A percentile compares a stretch with the other conserved stretches of the same genome.
These are phyloP conservation scores for Exophiala sideris DNA, from an alignment of 2,329 filamentous ascomycete species.

Conservation along the genomic window DNA sequence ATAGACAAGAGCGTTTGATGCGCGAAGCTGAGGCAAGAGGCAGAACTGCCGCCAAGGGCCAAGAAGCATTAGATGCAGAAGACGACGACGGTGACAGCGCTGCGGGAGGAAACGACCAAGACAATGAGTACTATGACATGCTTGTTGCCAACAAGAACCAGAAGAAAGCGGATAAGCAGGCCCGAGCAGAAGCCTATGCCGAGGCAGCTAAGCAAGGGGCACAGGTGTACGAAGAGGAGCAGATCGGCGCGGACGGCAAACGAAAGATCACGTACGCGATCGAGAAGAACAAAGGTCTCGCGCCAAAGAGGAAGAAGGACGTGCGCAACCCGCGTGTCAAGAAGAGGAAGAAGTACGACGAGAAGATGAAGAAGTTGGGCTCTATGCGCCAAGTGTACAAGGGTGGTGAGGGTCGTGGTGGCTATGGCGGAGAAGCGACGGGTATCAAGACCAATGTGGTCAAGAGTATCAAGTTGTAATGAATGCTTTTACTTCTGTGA, in stretches of 20 bases:
- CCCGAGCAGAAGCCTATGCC: constrained; percentile 56
- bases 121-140: constrained; percentile 73
- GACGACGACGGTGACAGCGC: constrained; percentile 51
- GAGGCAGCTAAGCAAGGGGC: constrained; percentile 55
- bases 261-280: constrained; percentile 90
- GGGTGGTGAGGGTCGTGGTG: constrained; percentile 76
- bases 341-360: constrained; percentile 94
- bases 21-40: constrained; percentile 84
- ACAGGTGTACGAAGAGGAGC: constrained; percentile 63
- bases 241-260: constrained; percentile 78
- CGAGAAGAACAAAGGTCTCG: constrained; percentile 94
- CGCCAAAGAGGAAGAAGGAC: constrained; percentile 88
- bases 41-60: constrained; percentile 51
- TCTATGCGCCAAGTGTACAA: constrained; percentile 84
- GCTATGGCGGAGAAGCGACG: constrained; percentile 86
- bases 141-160: constrained; percentile 59
- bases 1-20: constrained; percentile 81
- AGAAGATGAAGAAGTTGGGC: constrained; percentile 94
- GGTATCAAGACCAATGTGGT: constrained; percentile 94
- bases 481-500: neutral
- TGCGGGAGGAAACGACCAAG: constrained; percentile 49
- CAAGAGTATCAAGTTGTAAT: constrained; percentile 85
- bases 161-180: constrained; percentile 70
- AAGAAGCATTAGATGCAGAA: constrained; percentile 62
- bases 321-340: constrained; percentile 93